Conservation (phyloP, 768 basidiomycete species). For the Strobilomyces confusus region DNA sequence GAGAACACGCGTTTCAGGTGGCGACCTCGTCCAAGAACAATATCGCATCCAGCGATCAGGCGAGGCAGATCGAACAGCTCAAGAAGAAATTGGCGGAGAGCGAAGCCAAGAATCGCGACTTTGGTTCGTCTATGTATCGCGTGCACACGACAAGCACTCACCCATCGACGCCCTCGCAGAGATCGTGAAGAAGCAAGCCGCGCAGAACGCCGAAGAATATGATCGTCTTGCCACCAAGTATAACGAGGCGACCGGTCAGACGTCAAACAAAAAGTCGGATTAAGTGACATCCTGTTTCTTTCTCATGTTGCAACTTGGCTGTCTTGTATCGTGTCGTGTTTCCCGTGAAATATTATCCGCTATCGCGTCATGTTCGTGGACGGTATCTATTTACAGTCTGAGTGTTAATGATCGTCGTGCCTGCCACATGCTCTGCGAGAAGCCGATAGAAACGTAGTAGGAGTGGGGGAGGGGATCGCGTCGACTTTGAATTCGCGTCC, state of each 20-base stretch:
- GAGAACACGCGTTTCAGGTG: constrained; percentile 24
- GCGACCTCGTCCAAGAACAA: constrained; percentile 31
- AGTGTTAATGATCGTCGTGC: neutral
- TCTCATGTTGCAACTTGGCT: neutral
- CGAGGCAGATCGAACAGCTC: constrained; percentile 55
- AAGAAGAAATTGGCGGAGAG: constrained; percentile 60
- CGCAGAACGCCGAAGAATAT: constrained; percentile 74
- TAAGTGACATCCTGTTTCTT: constrained; percentile 23
- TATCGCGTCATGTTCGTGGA: too few relatives aligned
- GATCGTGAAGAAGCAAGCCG: constrained; percentile 77
- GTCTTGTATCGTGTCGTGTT: neutral
- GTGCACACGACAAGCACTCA: neutral
- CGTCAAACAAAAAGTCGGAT: constrained; percentile 64
- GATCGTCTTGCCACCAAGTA: constrained; percentile 77
- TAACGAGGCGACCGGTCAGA: constrained; percentile 62
- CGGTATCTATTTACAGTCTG: neutral
- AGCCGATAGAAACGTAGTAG: too few relatives aligned
- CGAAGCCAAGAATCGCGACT: constrained; percentile 59
- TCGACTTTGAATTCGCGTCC: too few relatives aligned
- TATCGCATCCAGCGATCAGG: constrained; percentile 19
- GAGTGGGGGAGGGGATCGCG: too few relatives aligned
- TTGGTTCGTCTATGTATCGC: constrained; percentile 41
- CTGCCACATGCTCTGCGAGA: too few relatives aligned
- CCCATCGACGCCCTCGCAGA: constrained; percentile 37
- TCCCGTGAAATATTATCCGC: neutral